Percentiles rank a stretch among this genome's conserved stretches.
Evolutionary conservation across 2,329 filamentous ascomycete genomes (phyloP).

Genomic region (Fusarium succisae): DNA sequence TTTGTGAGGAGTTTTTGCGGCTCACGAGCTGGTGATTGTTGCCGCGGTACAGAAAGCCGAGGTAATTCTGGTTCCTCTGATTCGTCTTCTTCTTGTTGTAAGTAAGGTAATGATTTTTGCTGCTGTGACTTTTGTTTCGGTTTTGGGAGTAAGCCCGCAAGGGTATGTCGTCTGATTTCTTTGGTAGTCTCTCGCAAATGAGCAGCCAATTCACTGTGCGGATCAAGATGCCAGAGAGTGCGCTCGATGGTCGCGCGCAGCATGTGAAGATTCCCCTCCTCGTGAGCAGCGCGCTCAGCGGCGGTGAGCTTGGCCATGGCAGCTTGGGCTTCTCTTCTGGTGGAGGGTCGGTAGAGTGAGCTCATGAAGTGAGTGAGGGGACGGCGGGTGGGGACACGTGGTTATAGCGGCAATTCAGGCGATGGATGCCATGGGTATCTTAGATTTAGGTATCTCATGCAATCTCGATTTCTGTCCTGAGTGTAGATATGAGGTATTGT

Average conservation of each 20-base stretch:
- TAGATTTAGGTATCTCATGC: neutral
- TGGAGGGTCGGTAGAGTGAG: conserved; percentile 24
- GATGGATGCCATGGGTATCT: neutral
- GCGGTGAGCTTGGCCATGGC: conserved; percentile 21
- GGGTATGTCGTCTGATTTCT: conserved; percentile 8
- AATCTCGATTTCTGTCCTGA: neutral
- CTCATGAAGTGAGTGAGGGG: conserved; percentile 15
- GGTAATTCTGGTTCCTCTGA: neutral
- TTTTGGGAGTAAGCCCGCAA: neutral
- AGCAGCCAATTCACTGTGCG: neutral
- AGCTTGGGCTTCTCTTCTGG: conserved; percentile 13
- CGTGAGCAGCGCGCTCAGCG: conserved; percentile 14
- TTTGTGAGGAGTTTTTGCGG: neutral
- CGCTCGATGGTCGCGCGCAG: conserved; percentile 13
- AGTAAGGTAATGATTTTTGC: neutral
- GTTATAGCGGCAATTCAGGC: neutral
- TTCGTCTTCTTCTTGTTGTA: neutral
- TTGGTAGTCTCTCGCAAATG: neutral
- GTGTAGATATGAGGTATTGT: neutral
- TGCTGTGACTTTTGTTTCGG: neutral
- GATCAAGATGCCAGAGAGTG: conserved; percentile 8
- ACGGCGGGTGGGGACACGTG: neutral
- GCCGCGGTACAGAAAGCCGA: neutral
- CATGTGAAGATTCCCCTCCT: conserved; percentile 20
- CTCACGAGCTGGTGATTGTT: neutral